Conservation (phyloP, 139 green algal species). For the Pleodorina starrii region DNA sequence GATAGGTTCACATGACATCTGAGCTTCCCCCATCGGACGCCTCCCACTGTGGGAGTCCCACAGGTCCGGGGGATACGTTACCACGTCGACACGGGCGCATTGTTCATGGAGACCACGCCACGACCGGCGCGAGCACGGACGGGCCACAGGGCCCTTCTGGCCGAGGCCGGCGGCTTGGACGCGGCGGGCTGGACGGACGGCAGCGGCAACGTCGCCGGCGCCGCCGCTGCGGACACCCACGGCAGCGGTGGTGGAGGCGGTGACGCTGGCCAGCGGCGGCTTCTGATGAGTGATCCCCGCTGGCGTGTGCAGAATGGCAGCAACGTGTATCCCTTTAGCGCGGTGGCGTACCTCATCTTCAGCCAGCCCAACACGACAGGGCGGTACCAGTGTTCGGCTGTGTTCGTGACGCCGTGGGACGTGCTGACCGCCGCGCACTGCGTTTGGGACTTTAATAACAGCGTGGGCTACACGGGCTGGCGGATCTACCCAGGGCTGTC, state of each 20-base stretch:
- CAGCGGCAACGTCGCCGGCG: neutral
- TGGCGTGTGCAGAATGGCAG: constrained; percentile 12
- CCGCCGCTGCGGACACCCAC: neutral
- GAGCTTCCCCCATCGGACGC: no score
- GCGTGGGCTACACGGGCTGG: constrained; percentile 27
- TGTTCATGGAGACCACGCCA: constrained; percentile 7
- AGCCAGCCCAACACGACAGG: neutral
- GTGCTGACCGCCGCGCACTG: constrained; percentile 64
- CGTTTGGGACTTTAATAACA: constrained; percentile 57
- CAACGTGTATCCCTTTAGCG: neutral
- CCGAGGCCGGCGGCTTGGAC: neutral
- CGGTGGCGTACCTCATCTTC: neutral
- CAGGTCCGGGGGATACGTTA: constrained; percentile 23
- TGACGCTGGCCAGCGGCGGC: constrained; percentile 1
- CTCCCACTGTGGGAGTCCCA: no score
- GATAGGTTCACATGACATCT: no score
- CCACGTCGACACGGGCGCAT: neutral
- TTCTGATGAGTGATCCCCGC: neutral
- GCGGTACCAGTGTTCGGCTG: constrained; percentile 44
- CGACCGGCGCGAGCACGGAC: neutral
- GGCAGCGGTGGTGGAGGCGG: neutral
- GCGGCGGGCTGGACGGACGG: neutral
- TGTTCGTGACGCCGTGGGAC: constrained; percentile 47
- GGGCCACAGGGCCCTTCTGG: neutral
- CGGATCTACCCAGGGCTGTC: neutral